Conservation (phyloP, 176 grass and related monocot genomes). For the Rhynchospora breviuscula region DNA sequence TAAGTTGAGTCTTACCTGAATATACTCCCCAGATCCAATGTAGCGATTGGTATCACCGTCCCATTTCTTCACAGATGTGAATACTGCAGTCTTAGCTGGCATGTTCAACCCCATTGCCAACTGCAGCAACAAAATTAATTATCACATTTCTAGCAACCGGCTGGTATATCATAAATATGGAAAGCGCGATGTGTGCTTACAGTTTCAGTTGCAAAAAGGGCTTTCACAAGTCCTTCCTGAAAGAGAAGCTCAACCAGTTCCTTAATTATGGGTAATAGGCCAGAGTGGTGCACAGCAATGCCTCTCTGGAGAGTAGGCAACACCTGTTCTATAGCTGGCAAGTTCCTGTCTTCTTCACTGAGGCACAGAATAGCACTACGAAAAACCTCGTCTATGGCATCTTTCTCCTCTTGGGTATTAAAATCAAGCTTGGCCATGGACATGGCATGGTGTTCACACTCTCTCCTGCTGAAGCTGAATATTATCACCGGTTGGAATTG, state of each 20-base stretch:
- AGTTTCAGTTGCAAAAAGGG: constrained; percentile 98
- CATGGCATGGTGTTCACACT: constrained; percentile 95
- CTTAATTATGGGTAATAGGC: constrained; percentile 95
- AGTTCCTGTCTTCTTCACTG: constrained; percentile 78
- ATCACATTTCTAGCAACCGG: constrained; percentile 5
- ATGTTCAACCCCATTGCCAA: constrained; percentile 99
- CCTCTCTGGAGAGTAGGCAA: constrained; percentile 87
- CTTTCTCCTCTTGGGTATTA: constrained; percentile 86
- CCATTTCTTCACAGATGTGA: constrained; percentile 99
- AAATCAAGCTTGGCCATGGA: constrained; percentile 99
- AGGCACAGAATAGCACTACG: constrained; percentile 60
- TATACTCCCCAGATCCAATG: constrained; percentile 87
- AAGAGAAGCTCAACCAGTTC: constrained; percentile 97
- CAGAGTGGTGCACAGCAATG: constrained; percentile 98
- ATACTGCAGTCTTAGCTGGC: constrained; percentile 99
- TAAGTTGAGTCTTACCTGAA: background rate
- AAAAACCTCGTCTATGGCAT: constrained; percentile 76
- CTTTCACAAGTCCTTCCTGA: constrained; percentile 99
- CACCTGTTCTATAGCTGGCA: constrained; percentile 98
- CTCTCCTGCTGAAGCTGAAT: constrained; percentile 98
- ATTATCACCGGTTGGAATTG: constrained; percentile 97
- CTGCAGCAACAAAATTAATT: constrained; percentile 39
- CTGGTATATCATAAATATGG: background rate
- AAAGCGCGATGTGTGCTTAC: constrained; percentile 34
- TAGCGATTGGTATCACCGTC: constrained; percentile 92